phyloP scores from a whole-genome alignment of 2,329 filamentous ascomycete species.

The Apiospora malaysiana region DNA sequence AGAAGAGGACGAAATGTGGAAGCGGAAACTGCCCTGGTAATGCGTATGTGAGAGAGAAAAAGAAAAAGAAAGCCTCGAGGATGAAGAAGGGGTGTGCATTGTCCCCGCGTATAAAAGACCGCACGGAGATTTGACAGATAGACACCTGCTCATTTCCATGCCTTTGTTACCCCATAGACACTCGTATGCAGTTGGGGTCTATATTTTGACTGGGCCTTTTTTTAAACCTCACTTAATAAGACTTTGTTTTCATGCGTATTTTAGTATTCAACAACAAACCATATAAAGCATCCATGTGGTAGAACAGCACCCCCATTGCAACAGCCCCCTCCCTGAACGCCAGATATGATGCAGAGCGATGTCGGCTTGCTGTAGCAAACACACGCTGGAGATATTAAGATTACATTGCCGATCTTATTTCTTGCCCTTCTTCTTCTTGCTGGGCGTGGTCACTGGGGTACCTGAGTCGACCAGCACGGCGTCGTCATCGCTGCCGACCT shows the following conservation, averaged over 20 bases:
- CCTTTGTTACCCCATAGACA: neutral
- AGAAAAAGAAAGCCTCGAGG: too few species aligned
- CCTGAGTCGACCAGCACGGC: slow-evolving; percentile 75
- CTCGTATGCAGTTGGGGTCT: neutral
- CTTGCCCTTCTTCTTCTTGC: slow-evolving; percentile 67
- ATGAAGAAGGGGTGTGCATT: neutral
- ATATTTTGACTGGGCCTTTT: neutral
- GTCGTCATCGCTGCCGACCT: slow-evolving; percentile 69
- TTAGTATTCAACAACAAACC: neutral
- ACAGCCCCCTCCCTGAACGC: slow-evolving; percentile 4
- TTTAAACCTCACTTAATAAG: slow-evolving; percentile 11
- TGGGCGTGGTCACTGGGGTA: slow-evolving; percentile 43
- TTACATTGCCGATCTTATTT: slow-evolving; percentile 49
- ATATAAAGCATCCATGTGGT: neutral
- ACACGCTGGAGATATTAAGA: neutral
- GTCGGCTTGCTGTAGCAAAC: neutral
- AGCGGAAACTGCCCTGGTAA: slow-evolving; percentile 51
- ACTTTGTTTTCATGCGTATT: slow-evolving; percentile 10
- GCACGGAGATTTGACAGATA: neutral
- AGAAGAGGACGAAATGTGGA: slow-evolving; percentile 54
- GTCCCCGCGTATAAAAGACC: neutral
- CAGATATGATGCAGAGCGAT: slow-evolving; percentile 10
- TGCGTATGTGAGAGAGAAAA: neutral
- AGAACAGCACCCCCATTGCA: neutral
- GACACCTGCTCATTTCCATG: slow-evolving; percentile 10